phyloP scores from a whole-genome alignment of 1,284 basidiomycete species.

The Ceratobasidium sp. region DNA sequence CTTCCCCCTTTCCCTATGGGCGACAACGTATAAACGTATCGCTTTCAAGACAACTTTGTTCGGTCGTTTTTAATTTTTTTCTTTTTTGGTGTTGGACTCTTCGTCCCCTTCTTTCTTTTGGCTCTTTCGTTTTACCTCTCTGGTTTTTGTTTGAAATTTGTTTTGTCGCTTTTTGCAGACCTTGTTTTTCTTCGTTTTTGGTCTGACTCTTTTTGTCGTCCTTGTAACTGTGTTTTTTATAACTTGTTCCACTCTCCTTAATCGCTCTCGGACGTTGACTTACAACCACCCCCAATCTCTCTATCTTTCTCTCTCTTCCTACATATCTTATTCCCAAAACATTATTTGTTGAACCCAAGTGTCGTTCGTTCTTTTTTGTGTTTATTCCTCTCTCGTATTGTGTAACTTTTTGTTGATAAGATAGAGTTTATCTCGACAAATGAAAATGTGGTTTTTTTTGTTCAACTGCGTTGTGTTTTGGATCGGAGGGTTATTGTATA shows the following conservation, averaged over 20 bases:
- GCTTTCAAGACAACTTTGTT: not conserved
- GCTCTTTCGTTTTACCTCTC: not conserved
- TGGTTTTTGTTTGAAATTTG: not conserved
- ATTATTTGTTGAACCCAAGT: too few species aligned
- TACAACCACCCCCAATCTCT: not conserved
- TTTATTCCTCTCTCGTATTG: not conserved
- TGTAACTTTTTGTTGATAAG: slow-evolving; percentile 11
- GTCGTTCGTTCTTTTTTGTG: slow-evolving; percentile 11
- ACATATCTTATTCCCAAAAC: slow-evolving; percentile 30
- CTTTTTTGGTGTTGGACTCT: not conserved
- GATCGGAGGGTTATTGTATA: not conserved
- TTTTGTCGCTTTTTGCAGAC: too few species aligned
- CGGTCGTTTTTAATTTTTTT: not conserved
- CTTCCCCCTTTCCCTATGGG: too few species aligned
- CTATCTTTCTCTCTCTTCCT: slow-evolving; percentile 4
- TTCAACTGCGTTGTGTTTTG: too few species aligned
- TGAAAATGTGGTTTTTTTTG: slow-evolving; percentile 6
- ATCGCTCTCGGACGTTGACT: too few species aligned
- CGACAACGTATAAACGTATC: not conserved
- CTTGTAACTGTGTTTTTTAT: not conserved
- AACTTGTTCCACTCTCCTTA: too few species aligned
- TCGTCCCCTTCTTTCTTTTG: not conserved
- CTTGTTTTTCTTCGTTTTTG: not conserved
- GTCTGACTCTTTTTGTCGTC: too few species aligned
- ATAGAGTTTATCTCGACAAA: slow-evolving; percentile 14